Base-by-base conservation (phyloP, 2,329 filamentous ascomycete species). In the Colletotrichum destructivum region DNA sequence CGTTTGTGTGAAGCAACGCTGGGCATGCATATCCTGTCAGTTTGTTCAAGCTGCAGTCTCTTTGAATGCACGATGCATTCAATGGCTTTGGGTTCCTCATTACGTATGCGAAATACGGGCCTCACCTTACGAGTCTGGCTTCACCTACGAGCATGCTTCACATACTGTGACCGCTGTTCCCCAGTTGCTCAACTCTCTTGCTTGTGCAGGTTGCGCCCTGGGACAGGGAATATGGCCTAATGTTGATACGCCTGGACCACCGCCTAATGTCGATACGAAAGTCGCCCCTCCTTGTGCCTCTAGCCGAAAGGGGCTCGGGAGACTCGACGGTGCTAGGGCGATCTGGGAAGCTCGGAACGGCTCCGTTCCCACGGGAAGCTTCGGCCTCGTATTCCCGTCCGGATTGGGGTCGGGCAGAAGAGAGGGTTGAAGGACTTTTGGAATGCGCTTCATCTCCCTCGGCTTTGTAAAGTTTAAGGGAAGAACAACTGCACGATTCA, bases 221-320 rank as follows among this genome's bases (percentile, higher is more conserved):
- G 26, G 3, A 26, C 26, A 26, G 26, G 26, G 26, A 26, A 26
- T 4, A 26, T 4, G 47, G n/a, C 46, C 62, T 56, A 61, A 40
- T 47, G 44, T 49, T 66, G 62, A 70, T 66, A 55, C 55, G 67
- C 67, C 62, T 18, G 56, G 67, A 21, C 61, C 66, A 60, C 23
- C 38, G 60, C 63, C 66, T 31, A 65, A 47, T n/a, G 35, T 46
- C 8, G 6, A 31, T 31, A 31, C 31, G 6, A 31, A 31, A 8
- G 31, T 31, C 31, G 31, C 31, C 31, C 31, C 42, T 54, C 15
- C 31, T 23, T 38, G 66, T 40, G 18, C 54, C 42, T 40, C 42
- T 55, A 46, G 40, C 49, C 56, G 15, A 38, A 62, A 67, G 40
- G 62, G 26, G 35, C 51, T 15, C 38, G 26, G 26, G 8, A 35